Evolutionary conservation across 2,329 filamentous ascomycete species (phyloP).

Genomic region (Xylaria sp.): DNA sequence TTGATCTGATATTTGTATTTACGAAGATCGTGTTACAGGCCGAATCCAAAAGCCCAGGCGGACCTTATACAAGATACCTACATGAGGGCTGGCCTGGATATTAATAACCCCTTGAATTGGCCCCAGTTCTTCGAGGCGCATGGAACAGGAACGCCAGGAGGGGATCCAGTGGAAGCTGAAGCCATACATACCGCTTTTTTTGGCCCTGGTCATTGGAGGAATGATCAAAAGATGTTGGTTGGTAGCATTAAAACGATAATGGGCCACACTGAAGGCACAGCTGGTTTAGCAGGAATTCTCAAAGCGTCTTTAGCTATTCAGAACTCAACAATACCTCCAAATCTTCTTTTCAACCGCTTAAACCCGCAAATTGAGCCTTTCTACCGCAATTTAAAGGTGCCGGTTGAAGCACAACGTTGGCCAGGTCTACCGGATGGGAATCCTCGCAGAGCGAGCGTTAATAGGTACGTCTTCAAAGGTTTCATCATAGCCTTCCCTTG

Average conservation of each 20-base stretch:
- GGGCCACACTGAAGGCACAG: not conserved
- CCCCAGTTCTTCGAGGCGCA: not conserved
- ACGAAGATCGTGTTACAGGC: not conserved
- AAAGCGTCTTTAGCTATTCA: conserved; percentile 14
- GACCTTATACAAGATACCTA: not conserved
- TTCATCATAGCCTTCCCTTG: too few species aligned
- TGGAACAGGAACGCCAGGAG: not conserved
- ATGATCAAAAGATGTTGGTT: not conserved
- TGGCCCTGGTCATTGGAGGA: not conserved
- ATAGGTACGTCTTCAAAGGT: too few species aligned
- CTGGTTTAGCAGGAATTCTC: conserved; percentile 6
- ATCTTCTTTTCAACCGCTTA: conserved; percentile 22
- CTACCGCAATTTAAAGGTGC: too few species aligned
- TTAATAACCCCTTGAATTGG: not conserved
- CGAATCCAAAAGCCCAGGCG: not conserved
- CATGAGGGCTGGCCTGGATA: not conserved
- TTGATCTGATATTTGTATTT: not conserved
- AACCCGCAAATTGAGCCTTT: conserved; percentile 8
- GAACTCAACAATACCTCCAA: conserved; percentile 21
- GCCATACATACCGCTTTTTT: not conserved
- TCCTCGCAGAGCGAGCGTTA: too few species aligned
- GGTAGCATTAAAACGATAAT: conserved; percentile 21
- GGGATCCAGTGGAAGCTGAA: not conserved
- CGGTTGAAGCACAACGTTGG: too few species aligned
- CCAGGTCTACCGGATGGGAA: too few species aligned